Evolutionary conservation across 2,329 filamentous ascomycete species (phyloP).

Genomic region (Nemania sp.): DNA sequence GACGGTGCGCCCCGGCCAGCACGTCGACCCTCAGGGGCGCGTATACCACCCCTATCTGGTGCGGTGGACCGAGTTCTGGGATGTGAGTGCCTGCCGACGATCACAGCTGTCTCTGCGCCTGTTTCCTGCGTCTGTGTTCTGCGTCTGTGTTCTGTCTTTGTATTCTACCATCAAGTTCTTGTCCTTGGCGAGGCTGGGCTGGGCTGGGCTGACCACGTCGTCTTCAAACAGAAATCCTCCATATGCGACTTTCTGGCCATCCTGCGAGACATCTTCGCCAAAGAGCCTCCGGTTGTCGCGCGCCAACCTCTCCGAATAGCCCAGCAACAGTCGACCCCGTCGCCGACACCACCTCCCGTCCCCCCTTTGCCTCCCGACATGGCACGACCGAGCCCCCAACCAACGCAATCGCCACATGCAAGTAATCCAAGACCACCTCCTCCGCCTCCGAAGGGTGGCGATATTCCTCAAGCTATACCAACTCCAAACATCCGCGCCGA

Average conservation of each 20-base stretch:
- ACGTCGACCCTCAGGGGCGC: conserved; percentile 90
- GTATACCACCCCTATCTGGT: conserved; percentile 96
- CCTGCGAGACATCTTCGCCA: conserved; percentile 84
- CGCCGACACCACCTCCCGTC: conserved; percentile 65
- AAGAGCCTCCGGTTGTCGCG: conserved; percentile 89
- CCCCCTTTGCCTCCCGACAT: conserved; percentile 73
- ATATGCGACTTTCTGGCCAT: conserved; percentile 82
- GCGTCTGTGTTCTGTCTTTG: too few species aligned
- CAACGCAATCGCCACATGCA: conserved; percentile 41
- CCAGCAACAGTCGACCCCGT: conserved; percentile 42
- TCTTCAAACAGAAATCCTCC: conserved; percentile 69
- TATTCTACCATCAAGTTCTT: neutral
- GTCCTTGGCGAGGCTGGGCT: neutral
- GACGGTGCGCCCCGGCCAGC: conserved; percentile 87
- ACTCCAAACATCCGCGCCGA: conserved; percentile 40
- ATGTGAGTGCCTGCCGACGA: conserved; percentile 76
- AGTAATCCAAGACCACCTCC: conserved; percentile 49
- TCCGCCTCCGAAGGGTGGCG: conserved; percentile 58
- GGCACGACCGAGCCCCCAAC: conserved; percentile 47
- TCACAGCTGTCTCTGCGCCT: too few species aligned
- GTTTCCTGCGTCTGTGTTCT: too few species aligned
- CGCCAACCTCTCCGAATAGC: conserved; percentile 60
- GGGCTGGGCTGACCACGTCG: conserved; percentile 2
- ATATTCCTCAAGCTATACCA: conserved; percentile 39
- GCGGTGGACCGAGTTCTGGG: conserved; percentile 86